Conservation (phyloP, 176 grass and related monocot genomes). For the Cenchrus americanus region DNA sequence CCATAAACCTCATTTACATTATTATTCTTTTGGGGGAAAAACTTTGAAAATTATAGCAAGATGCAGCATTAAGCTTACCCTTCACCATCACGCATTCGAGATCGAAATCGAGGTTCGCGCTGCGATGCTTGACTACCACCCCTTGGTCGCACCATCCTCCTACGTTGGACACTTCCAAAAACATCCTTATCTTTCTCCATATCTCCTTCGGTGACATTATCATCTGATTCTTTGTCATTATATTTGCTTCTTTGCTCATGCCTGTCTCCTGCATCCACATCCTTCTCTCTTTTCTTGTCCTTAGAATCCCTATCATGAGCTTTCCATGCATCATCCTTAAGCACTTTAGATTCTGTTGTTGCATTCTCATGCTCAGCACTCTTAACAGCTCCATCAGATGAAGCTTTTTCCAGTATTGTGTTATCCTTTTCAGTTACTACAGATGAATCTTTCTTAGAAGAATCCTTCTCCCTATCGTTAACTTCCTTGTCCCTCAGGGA, state of each 20-base stretch:
- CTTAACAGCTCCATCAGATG: constrained; percentile 58
- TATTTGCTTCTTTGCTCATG: constrained; percentile 61
- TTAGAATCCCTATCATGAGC: constrained; percentile 55
- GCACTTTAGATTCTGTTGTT: constrained; percentile 52
- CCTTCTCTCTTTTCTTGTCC: constrained; percentile 73
- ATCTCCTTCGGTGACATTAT: constrained; percentile 65
- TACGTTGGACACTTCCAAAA: constrained; percentile 68
- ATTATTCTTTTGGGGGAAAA: constrained; percentile 18
- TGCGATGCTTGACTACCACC: constrained; percentile 67
- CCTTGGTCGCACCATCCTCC: constrained; percentile 62
- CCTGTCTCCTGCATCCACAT: constrained; percentile 62
- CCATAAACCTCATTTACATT: not conserved
- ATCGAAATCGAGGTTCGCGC: constrained; percentile 67
- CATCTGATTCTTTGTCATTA: constrained; percentile 77
- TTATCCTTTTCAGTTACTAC: constrained; percentile 59
- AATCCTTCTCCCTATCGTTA: constrained; percentile 71
- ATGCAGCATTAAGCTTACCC: constrained; percentile 57
- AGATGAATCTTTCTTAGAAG: constrained; percentile 55
- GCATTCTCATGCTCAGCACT: constrained; percentile 57
- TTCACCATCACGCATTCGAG: constrained; percentile 70
- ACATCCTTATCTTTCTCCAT: constrained; percentile 83
- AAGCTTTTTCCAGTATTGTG: constrained; percentile 50
- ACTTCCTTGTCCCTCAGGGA: constrained; percentile 61
- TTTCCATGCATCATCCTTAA: constrained; percentile 73
- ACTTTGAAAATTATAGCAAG: constrained; percentile 19